phyloP scores from a whole-genome alignment of 2,329 filamentous ascomycete genomes.

The Penicillium italicum region DNA sequence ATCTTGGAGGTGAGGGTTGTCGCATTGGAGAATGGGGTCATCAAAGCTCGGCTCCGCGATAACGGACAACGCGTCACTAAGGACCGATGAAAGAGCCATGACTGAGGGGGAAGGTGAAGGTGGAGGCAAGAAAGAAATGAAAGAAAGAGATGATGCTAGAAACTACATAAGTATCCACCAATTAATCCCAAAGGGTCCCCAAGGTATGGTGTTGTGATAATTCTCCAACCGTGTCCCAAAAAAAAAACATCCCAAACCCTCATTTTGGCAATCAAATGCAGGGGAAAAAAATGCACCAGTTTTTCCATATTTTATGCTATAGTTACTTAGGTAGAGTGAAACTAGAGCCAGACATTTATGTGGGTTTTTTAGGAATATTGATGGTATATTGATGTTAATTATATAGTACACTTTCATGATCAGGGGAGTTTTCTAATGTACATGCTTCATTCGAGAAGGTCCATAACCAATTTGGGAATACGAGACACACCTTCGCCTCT shows the following conservation, averaged over 20 bases:
- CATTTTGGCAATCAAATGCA: neutral
- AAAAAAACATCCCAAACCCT: neutral
- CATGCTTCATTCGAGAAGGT: slow-evolving; percentile 36
- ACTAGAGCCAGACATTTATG: neutral
- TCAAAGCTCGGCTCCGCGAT: slow-evolving; percentile 28
- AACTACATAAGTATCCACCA: neutral
- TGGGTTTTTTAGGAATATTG: neutral
- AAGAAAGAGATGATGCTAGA: neutral
- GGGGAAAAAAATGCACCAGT: too few relatives aligned
- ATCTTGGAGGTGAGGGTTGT: slow-evolving; percentile 17
- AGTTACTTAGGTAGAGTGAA: neutral
- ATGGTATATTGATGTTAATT: neutral
- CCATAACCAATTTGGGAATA: slow-evolving; percentile 42
- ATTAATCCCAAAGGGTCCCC: neutral
- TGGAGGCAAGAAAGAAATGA: neutral
- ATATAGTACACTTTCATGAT: slow-evolving; percentile 10
- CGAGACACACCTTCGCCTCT: slow-evolving; percentile 73
- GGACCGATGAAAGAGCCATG: slow-evolving; percentile 25
- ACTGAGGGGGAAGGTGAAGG: neutral
- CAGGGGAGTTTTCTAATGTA: slow-evolving; percentile 11
- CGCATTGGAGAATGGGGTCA: slow-evolving; percentile 39
- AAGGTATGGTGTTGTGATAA: neutral
- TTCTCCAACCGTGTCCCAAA: neutral
- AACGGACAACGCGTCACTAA: slow-evolving; percentile 26
- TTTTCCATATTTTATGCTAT: neutral